A percentile compares a stretch with the other conserved stretches of the same genome.
Evolutionary conservation across 352 stramenopile species (phyloP).

Genomic region (Globisporangium orthogonon): DNA sequence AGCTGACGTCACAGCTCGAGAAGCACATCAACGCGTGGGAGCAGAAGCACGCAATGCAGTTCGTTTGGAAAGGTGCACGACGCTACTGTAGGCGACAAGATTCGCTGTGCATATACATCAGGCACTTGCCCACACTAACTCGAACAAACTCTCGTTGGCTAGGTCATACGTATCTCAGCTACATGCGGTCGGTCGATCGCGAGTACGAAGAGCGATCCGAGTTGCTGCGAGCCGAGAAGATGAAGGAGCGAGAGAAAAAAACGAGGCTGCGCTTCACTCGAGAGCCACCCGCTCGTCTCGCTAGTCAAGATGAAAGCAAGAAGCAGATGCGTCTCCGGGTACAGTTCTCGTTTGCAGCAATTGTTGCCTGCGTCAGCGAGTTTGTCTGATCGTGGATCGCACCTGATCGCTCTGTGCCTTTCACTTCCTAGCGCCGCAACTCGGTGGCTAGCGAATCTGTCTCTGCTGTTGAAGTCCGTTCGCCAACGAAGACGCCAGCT

Average conservation of each 20-base stretch:
- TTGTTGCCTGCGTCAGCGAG: not conserved
- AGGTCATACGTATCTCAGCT: constrained; percentile 30
- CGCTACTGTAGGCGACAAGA: no score
- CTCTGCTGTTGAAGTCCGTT: not conserved
- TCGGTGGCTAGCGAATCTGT: constrained; percentile 8
- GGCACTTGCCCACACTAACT: not conserved
- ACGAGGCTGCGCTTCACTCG: not conserved
- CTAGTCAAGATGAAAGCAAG: constrained; percentile 4
- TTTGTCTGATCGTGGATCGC: no score
- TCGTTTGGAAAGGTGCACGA: constrained; percentile 32
- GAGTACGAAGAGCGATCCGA: constrained; percentile 11
- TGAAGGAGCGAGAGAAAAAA: constrained; percentile 12
- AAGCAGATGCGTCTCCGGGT: constrained; percentile 10
- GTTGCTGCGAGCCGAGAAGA: constrained; percentile 6
- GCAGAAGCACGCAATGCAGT: constrained; percentile 20
- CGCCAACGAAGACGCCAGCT: not conserved
- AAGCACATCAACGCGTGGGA: constrained; percentile 36
- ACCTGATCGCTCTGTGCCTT: not conserved
- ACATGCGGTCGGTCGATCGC: constrained; percentile 18
- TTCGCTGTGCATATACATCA: not conserved
- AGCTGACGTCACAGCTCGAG: constrained; percentile 28
- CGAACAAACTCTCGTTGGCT: not conserved
- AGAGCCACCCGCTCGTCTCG: constrained; percentile 1
- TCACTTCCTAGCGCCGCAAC: constrained; percentile 6
- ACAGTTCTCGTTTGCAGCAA: not conserved